Conservation (phyloP, 306 rosid genomes). For the Fragaria nilgerrensis region DNA sequence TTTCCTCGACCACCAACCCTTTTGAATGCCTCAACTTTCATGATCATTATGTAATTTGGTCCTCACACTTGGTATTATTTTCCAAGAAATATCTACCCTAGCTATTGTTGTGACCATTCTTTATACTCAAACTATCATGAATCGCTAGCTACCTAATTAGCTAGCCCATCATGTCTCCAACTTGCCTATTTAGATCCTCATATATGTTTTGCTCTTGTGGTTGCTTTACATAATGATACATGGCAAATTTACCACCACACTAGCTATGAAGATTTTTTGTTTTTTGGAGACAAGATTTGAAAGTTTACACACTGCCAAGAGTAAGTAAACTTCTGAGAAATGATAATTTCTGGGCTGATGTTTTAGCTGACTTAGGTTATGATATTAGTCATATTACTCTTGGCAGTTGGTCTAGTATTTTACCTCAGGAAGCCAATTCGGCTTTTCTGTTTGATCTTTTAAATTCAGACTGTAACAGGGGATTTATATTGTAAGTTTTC, state of each 20-base stretch:
- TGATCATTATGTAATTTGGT: not conserved
- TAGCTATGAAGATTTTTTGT: not conserved
- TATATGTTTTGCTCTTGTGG: not conserved
- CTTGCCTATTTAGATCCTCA: not conserved
- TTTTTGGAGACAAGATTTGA: not conserved
- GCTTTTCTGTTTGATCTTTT: too few relatives aligned
- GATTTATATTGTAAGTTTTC: too few relatives aligned
- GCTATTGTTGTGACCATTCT: not conserved
- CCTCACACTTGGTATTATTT: slow-evolving; percentile 2
- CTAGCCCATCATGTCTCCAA: not conserved
- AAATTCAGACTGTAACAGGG: too few relatives aligned
- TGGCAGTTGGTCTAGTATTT: too few relatives aligned
- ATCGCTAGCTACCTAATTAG: not conserved
- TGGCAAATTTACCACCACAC: slow-evolving; percentile 12
- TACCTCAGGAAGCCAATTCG: too few relatives aligned
- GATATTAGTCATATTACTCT: too few relatives aligned
- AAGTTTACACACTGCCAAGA: not conserved
- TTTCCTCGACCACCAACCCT: slow-evolving; percentile 11
- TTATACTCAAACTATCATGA: not conserved
- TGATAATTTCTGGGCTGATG: not conserved
- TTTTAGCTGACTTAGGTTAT: too few relatives aligned
- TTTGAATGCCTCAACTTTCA: not conserved
- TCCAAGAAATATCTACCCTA: not conserved
- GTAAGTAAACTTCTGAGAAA: not conserved
- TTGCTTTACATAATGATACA: not conserved